phyloP scores from a whole-genome alignment of 345 rosid genomes.

The Physaria fendleri region DNA sequence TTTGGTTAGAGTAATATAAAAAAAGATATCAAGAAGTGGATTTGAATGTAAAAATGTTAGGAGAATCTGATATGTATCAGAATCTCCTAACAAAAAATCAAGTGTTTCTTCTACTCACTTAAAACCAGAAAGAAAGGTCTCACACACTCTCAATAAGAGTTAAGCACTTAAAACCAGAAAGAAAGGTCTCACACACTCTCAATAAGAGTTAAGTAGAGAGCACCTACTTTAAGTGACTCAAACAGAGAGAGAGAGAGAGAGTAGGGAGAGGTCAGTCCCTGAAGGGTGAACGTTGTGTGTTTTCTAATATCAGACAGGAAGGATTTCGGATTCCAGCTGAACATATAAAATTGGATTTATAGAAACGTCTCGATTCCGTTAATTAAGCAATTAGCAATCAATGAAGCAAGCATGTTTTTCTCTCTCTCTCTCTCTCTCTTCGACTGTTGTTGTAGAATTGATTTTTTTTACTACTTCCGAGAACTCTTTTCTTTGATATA shows the following conservation, averaged over 20 bases:
- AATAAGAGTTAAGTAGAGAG: constrained; percentile 4
- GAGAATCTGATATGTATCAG: no score
- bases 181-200: constrained; percentile 10
- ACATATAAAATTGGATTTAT: constrained; percentile 18
- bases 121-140: constrained; percentile 22
- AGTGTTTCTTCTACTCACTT: constrained; percentile 9
- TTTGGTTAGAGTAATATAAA: no score
- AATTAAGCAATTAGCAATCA: constrained; percentile 6
- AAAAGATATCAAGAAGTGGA: neutral
- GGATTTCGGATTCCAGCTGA: constrained; percentile 28
- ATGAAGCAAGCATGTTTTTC: constrained; percentile 26
- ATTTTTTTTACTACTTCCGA: constrained; percentile 27
- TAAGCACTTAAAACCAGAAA: constrained; percentile 15
- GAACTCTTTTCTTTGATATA: neutral
- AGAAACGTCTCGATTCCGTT: constrained; percentile 32
- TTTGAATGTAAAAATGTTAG: neutral
- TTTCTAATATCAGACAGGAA: constrained; percentile 6
- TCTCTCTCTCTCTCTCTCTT: constrained; percentile 16
- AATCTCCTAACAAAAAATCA: no score
- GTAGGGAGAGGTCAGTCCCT: neutral
- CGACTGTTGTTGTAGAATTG: constrained; percentile 17
- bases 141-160: no score
- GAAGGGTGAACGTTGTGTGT: constrained; percentile 13
- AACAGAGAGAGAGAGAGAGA: constrained; percentile 9
- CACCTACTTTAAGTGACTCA: neutral